Percentiles rank a stretch among this genome's conserved stretches.
These are phyloP conservation scores for Amphirosellinia nigrospora DNA, from an alignment of 495 filamentous ascomycete species.

Conservation along the genomic window DNA sequence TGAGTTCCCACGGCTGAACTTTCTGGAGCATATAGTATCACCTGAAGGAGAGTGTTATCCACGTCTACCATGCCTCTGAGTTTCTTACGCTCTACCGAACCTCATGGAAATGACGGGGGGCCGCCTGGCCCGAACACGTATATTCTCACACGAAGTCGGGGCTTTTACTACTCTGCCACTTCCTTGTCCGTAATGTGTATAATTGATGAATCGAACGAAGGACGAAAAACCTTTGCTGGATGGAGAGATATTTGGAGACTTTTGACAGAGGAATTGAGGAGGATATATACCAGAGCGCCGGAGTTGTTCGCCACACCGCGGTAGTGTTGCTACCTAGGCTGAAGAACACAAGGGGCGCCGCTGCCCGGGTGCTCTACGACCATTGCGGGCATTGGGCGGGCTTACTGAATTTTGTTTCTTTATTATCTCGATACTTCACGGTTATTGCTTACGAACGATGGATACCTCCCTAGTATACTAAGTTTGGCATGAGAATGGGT, in stretches of 20 bases:
- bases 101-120: conserved; percentile 20
- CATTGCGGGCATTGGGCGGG: conserved; percentile 15
- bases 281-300: conserved; percentile 23
- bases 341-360: background rate
- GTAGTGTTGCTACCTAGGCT: conserved; percentile 2
- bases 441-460: conserved; percentile 37
- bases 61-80: conserved; percentile 27
- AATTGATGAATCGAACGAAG: conserved; percentile 24
- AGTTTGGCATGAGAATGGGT: conserved; percentile 17
- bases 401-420: conserved; percentile 22
- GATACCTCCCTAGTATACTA: conserved; percentile 32
- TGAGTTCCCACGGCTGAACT: conserved; percentile 40
- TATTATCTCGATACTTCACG: conserved; percentile 35
- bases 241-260: conserved; percentile 8
- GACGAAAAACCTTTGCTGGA: conserved; percentile 10
- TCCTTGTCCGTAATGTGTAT: conserved; percentile 27
- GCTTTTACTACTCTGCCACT: conserved; percentile 15
- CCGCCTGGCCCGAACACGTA: conserved; percentile 24
- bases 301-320: conserved; percentile 12
- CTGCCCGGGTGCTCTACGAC: conserved; percentile 17
- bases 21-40: conserved; percentile 46
- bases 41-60: conserved; percentile 31
- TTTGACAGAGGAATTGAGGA: background rate
- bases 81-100: conserved; percentile 22
- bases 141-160: conserved; percentile 12